Percentiles rank a stretch among this genome's conserved stretches.
phyloP scores from a whole-genome alignment of 805 yeast genomes.

The Pichia occidentalis region DNA sequence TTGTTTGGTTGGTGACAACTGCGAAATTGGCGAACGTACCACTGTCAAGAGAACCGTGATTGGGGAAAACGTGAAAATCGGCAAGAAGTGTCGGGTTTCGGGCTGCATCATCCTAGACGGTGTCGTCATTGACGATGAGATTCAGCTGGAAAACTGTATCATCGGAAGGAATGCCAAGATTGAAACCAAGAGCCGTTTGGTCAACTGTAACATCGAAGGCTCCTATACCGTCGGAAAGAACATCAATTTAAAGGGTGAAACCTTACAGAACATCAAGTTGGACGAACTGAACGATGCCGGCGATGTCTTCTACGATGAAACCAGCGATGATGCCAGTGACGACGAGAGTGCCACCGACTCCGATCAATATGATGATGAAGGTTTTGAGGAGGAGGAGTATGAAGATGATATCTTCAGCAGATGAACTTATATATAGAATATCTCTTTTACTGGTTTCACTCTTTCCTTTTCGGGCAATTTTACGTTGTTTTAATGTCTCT shows the following conservation, averaged over 20 bases:
- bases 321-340: conserved; percentile 30
- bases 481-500: no score
- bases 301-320: conserved; percentile 21
- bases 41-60: conserved; percentile 81
- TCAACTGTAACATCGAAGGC: conserved; percentile 83
- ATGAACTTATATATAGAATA: no score
- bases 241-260: conserved; percentile 36
- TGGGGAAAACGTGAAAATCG: conserved; percentile 69
- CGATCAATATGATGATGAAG: conserved; percentile 48
- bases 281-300: conserved; percentile 25
- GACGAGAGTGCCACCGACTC: conserved; percentile 28
- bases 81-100: conserved; percentile 79
- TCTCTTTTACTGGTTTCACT: no score
- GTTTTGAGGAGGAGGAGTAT: conserved; percentile 47
- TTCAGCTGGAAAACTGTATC: conserved; percentile 74
- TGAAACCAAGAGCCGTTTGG: conserved; percentile 56
- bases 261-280: conserved; percentile 31
- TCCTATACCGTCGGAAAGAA: conserved; percentile 59
- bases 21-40: conserved; percentile 73
- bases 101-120: conserved; percentile 77
- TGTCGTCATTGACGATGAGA: conserved; percentile 73
- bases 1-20: conserved; percentile 63
- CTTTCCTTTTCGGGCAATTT: no score
- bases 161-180: conserved; percentile 67
- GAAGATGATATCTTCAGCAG: conserved; percentile 36